Evolutionary conservation across 345 rosid species (phyloP).

Genomic region (Xanthoceras sorbifolium): DNA sequence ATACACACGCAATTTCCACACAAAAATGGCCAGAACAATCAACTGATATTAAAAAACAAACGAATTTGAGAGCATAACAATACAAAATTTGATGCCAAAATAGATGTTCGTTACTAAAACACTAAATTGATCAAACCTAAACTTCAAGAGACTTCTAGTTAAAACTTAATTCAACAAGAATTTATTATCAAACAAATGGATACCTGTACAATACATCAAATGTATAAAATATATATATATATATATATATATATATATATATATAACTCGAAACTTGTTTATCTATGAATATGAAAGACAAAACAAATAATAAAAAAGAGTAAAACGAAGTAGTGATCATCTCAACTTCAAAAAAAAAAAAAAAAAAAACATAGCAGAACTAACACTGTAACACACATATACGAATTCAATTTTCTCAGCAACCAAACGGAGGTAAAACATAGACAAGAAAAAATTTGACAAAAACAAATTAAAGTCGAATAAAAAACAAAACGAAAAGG

Average conservation of each 20-base stretch:
- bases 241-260: too few relatives aligned
- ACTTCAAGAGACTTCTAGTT: not conserved
- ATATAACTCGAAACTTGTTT: not conserved
- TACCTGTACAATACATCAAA: not conserved
- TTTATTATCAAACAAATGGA: not conserved
- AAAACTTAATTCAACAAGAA: not conserved
- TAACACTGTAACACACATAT: not conserved
- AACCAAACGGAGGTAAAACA: not conserved
- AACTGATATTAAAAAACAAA: not conserved
- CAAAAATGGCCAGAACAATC: not conserved
- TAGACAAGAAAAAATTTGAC: not conserved
- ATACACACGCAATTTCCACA: not conserved
- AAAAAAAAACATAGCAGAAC: not conserved
- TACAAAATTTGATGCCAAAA: not conserved
- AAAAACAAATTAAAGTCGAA: not conserved
- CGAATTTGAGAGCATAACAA: not conserved
- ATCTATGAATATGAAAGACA: not conserved
- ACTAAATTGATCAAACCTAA: not conserved
- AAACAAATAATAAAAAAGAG: not conserved
- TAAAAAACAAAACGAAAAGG: not conserved
- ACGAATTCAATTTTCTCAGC: not conserved
- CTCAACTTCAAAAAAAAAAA: not conserved
- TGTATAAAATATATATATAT: too few relatives aligned
- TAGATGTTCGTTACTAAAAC: not conserved
- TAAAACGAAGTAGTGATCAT: not conserved